These are phyloP conservation scores for Tuber indicum DNA, from an alignment of 495 filamentous ascomycete species.

Conservation along the genomic window DNA sequence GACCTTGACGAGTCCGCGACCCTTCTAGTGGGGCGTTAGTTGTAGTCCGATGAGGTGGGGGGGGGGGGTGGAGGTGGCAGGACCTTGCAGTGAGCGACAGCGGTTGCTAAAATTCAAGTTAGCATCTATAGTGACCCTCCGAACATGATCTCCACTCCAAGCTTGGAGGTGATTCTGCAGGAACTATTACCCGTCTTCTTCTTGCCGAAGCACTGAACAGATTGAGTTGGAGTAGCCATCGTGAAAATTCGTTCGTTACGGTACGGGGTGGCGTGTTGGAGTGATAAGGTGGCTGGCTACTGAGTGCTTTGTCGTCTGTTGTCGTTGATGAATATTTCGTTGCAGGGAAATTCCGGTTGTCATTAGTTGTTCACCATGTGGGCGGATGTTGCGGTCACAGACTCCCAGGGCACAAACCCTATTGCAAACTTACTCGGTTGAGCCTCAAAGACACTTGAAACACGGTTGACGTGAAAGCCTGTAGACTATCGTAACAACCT, in stretches of 20 bases:
- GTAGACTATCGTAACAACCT: neutral
- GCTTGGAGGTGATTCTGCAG: slow-evolving; percentile 41
- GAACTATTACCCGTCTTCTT: slow-evolving; percentile 66
- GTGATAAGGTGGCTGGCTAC: slow-evolving; percentile 10
- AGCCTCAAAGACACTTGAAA: neutral
- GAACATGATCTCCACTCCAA: neutral
- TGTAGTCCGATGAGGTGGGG: neutral
- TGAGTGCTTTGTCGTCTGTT: slow-evolving; percentile 24
- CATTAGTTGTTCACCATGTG: slow-evolving; percentile 11
- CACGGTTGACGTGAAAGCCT: slow-evolving; percentile 1
- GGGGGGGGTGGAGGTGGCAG: slow-evolving; percentile 10
- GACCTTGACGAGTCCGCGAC: slow-evolving; percentile 93
- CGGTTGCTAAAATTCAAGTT: slow-evolving; percentile 56
- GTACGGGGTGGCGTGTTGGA: slow-evolving; percentile 5
- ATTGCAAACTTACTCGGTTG: slow-evolving; percentile 21
- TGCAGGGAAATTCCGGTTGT: slow-evolving; percentile 8
- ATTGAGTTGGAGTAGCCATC: slow-evolving; percentile 70
- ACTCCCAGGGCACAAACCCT: slow-evolving; percentile 1
- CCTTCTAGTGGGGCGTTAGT: slow-evolving; percentile 52
- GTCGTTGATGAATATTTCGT: slow-evolving; percentile 20
- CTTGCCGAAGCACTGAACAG: slow-evolving; percentile 93
- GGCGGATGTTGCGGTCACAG: slow-evolving; percentile 6
- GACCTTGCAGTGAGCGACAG: slow-evolving; percentile 94
- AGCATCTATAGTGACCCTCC: slow-evolving; percentile 42
- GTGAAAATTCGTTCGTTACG: slow-evolving; percentile 16